These are phyloP conservation scores for Hondaea fermentalgiana DNA, from an alignment of 108 stramenopile species.

Conservation along the genomic window DNA sequence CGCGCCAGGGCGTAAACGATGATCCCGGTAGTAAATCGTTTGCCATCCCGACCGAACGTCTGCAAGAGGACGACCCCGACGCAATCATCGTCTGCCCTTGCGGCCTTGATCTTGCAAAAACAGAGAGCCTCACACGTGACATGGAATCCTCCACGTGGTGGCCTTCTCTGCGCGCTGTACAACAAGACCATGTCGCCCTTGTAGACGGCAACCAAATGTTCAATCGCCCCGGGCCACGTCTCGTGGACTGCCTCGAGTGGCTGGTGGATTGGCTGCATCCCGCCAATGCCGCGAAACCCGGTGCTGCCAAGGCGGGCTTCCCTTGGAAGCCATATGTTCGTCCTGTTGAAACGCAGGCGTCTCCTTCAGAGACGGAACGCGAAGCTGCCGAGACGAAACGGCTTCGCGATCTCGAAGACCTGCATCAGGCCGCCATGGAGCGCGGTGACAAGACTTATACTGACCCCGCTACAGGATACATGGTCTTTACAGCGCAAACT, in stretches of 20 bases:
- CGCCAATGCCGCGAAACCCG: neutral
- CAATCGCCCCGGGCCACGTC: conserved; percentile 68
- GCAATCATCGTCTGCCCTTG: conserved; percentile 72
- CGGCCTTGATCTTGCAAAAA: conserved; percentile 75
- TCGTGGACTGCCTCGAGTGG: conserved; percentile 64
- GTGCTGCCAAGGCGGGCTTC: neutral
- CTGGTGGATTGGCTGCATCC: conserved; percentile 53
- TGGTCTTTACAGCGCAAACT: conserved; percentile 72
- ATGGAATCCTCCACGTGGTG: conserved; percentile 35
- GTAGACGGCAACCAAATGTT: conserved; percentile 73
- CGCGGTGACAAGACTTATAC: conserved; percentile 41
- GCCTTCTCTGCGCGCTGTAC: conserved; percentile 48
- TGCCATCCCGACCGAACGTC: conserved; percentile 49
- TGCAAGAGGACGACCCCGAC: conserved; percentile 63
- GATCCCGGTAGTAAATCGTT: conserved; percentile 38
- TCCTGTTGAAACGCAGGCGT: no score
- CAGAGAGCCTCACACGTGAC: conserved; percentile 15
- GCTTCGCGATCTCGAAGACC: neutral
- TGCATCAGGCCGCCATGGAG: neutral
- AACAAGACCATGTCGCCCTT: conserved; percentile 52
- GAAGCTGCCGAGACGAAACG: neutral
- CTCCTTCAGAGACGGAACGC: neutral
- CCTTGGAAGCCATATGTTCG: neutral
- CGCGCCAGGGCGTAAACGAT: conserved; percentile 27
- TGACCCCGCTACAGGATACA: conserved; percentile 75